Evolutionary conservation across 495 filamentous ascomycete species (phyloP), one percentile per base, ranked within the genome.

Genomic region (Parathielavia hyrcaniae): DNA sequence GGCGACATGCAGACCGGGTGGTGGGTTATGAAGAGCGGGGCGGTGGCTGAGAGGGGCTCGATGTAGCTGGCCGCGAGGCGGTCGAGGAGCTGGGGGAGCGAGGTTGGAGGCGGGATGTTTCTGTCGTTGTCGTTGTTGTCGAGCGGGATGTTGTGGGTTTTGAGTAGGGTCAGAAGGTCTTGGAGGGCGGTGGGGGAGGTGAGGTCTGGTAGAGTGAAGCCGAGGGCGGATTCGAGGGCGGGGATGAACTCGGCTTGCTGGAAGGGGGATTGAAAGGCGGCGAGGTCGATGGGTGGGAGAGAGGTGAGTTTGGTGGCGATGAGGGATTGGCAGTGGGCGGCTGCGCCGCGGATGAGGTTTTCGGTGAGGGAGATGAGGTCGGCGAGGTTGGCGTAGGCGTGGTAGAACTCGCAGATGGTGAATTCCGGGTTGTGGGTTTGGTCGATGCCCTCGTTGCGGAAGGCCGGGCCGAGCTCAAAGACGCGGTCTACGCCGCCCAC

Each of bases 401-500:
- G 81, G 71, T 98, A 98, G 78, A 96, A 97, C 73, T 98, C 93
- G 77, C 91, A 97, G 36, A 86, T 97, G 23, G 87, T 91, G 74
- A 97, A 98, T 70, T 98, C 93, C 7, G 93, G 91, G 76, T 99
- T 99, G 79, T 99, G 95, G 14, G 93, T 97, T 52, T 95, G 77
- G 74, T 99, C 93, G 65, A 95, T 88, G 53, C 89, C 91, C 71
- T 99, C 93, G 64, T 97, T 99, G 58, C 93, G 79, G 81, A 97
- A 96, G 60, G 89, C 86, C 3, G 87, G 83, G 19, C 95, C 93
- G 51, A 97, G 80, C 67, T 99, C 93, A 72, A 93, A 97, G 11
- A 97, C 91, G 62, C 86, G 81, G 72, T 96, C 87, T 5, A 97
- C 77, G 47, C 93, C 93, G 67, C 93, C 93, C 17, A 97, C 91